phyloP scores from a whole-genome alignment of 345 rosid species.

The Conringia planisiliqua region DNA sequence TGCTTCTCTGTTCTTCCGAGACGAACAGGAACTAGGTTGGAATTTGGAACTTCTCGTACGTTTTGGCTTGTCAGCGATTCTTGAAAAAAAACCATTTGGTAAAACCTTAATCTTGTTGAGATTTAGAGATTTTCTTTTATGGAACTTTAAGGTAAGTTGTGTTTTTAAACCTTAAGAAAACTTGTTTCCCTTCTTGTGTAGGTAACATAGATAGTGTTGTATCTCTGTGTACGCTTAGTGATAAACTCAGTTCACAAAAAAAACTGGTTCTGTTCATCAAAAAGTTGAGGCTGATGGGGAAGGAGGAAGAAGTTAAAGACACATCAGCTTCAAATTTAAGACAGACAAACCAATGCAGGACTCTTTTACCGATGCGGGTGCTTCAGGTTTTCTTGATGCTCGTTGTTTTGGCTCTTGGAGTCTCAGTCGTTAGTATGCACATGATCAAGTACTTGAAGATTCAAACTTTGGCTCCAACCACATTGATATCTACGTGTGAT shows the following conservation, averaged over 20 bases:
- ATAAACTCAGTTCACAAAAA: background rate
- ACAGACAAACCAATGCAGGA: constrained; percentile 30
- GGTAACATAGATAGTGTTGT: background rate
- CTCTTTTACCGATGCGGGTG: constrained; percentile 40
- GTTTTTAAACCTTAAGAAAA: background rate
- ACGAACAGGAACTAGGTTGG: constrained; percentile 2
- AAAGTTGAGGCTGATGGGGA: constrained; percentile 26
- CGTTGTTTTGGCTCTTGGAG: constrained; percentile 43
- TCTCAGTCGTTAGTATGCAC: constrained; percentile 49
- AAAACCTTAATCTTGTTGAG: background rate
- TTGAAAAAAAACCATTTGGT: background rate
- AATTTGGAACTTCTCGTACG: constrained; percentile 12
- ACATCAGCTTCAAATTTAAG: constrained; percentile 15
- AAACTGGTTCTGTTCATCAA: constrained; percentile 7
- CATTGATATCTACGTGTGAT: constrained; percentile 31
- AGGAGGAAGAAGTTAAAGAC: constrained; percentile 46
- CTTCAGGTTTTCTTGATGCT: constrained; percentile 45
- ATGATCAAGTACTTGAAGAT: constrained; percentile 38
- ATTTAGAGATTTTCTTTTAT: background rate
- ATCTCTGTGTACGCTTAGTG: background rate
- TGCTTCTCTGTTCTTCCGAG: constrained; percentile 4
- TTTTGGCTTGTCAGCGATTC: background rate
- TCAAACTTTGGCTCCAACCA: constrained; percentile 32
- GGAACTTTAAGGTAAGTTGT: background rate
- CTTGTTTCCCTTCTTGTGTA: background rate